Conservation (phyloP, 805 yeast genomes). For the Scheffersomyces stipitis region DNA sequence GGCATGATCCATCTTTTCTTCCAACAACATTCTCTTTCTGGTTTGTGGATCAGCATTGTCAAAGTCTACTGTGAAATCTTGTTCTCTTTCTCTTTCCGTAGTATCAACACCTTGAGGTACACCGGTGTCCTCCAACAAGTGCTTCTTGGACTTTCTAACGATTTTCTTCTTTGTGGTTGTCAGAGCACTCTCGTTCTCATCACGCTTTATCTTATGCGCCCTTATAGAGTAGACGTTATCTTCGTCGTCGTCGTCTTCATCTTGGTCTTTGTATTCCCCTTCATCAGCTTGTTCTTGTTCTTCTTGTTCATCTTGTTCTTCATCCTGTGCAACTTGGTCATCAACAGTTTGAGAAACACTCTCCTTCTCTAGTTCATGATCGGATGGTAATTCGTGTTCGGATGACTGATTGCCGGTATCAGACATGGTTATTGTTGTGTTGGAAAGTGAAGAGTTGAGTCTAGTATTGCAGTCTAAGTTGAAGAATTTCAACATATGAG, state of each 20-base stretch:
- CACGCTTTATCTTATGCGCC: slow-evolving; percentile 19
- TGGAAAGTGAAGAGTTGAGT: background rate
- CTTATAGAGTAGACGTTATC: slow-evolving; percentile 21
- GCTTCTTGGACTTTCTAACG: slow-evolving; percentile 20
- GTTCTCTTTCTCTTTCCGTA: slow-evolving; percentile 2
- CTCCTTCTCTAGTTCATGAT: no score
- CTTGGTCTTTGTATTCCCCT: background rate
- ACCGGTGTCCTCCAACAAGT: slow-evolving; percentile 8
- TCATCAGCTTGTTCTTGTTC: background rate
- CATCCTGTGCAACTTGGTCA: no score
- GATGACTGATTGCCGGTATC: background rate
- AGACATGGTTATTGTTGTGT: background rate
- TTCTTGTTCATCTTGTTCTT: background rate
- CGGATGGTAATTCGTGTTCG: background rate
- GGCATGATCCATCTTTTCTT: slow-evolving; percentile 76
- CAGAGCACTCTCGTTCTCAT: slow-evolving; percentile 5
- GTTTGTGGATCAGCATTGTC: slow-evolving; percentile 35
- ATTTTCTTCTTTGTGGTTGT: slow-evolving; percentile 27
- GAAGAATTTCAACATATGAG: no score
- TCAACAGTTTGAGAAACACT: no score
- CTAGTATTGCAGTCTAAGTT: no score
- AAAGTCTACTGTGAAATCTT: slow-evolving; percentile 16
- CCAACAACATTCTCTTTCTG: slow-evolving; percentile 71
- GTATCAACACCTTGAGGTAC: slow-evolving; percentile 4
- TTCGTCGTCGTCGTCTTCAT: slow-evolving; percentile 14